Base-by-base conservation (phyloP, 345 rosid species). In the Dovyalis caffra region DNA sequence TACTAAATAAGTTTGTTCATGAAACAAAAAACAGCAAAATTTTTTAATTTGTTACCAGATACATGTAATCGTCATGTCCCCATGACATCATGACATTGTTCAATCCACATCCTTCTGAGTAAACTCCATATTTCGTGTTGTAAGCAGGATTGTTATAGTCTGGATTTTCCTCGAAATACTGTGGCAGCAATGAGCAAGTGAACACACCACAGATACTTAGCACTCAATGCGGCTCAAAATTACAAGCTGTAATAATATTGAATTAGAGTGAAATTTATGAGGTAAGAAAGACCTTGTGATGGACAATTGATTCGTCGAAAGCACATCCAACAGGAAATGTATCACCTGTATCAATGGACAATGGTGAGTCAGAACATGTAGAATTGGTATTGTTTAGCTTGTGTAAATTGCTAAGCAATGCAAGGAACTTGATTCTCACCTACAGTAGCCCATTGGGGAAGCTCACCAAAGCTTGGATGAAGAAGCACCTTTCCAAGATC, bases 361-460 rank as follows among this genome's bases (percentile, higher is more conserved):
- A 3, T 5, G 18, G 11, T 51, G 6, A 51, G 57, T n/a, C n/a
- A n/a, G n/a, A n/a, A n/a, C n/a, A n/a, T n/a, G n/a, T n/a, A n/a
- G n/a, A n/a, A n/a, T n/a, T n/a, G n/a, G n/a, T n/a, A n/a, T n/a
- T n/a, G n/a, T n/a, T n/a, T n/a, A n/a, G n/a, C n/a, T n/a, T n/a
- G n/a, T n/a, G n/a, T n/a, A n/a, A n/a, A 6, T 51, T 51, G 10
- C 4, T 12, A 51, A 5, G n/a, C 11, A 66, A 29, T 31, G 75
- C 91, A n/a, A n/a, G n/a, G n/a, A n/a, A n/a, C n/a, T n/a, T n/a
- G n/a, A n/a, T n/a, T n/a, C n/a, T 86, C 68, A 88, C 97, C 98
- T 33, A 92, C 96, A 37, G 89, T 94, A 74, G 96, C 98, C 97
- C 98, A 94, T 47, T 94, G 98, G 70, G 96, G 94, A 20, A 92